Evolutionary conservation across 1,284 basidiomycete genomes (phyloP).

Genomic region (Leucoagaricus sp.): DNA sequence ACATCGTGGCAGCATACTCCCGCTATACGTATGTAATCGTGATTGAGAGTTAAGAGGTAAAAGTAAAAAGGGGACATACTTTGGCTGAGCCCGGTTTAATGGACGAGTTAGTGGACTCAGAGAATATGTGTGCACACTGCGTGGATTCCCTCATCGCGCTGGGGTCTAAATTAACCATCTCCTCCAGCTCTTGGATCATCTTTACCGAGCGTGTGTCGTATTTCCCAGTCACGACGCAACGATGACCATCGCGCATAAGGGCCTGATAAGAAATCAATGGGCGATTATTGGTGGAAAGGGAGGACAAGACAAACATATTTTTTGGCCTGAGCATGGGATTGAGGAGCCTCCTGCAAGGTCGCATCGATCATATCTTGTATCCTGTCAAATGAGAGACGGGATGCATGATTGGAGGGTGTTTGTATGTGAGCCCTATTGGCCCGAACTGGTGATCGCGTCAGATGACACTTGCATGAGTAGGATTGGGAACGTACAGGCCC

Average conservation of each 20-base stretch:
- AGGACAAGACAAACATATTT: conserved; percentile 19
- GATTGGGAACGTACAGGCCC: conserved; percentile 21
- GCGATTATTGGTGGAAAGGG: conserved; percentile 11
- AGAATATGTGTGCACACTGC: not conserved
- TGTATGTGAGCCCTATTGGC: conserved; percentile 19
- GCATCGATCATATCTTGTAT: conserved; percentile 20
- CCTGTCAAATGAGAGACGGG: conserved; percentile 24
- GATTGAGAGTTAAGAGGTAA: not conserved
- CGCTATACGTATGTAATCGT: conserved; percentile 7
- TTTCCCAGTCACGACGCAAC: conserved; percentile 22
- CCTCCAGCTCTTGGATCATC: not conserved
- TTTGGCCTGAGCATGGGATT: conserved; percentile 22
- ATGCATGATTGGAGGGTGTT: conserved; percentile 20
- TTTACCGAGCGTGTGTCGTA: conserved; percentile 18
- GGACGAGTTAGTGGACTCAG: not conserved
- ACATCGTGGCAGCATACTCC: conserved; percentile 14
- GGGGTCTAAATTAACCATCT: not conserved
- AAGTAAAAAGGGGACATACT: not conserved
- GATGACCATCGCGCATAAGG: conserved; percentile 23
- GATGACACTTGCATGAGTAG: not conserved
- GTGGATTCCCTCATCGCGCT: not conserved
- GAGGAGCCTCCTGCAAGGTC: conserved; percentile 19
- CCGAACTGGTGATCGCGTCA: conserved; percentile 19
- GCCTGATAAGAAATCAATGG: conserved; percentile 19
- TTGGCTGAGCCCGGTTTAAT: not conserved